Conservation (phyloP, 495 filamentous ascomycete species). For the Penicillium malachiteum region DNA sequence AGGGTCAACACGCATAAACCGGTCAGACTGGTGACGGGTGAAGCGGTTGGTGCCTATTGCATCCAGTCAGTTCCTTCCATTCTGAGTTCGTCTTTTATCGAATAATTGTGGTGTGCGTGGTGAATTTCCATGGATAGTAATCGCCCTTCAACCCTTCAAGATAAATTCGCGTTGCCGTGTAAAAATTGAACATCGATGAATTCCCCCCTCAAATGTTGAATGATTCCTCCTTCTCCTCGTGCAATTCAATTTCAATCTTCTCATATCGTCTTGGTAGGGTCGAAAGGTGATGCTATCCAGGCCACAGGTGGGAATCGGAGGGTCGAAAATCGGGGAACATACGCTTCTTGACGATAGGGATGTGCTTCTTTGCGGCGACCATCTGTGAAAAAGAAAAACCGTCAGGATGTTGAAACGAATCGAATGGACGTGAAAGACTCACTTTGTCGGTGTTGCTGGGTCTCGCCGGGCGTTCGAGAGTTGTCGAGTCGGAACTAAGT, state of each 20-base stretch:
- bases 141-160: slow-evolving; percentile 19
- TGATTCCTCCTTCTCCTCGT: slow-evolving; percentile 13
- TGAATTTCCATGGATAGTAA: slow-evolving; percentile 9
- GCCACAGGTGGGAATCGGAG: slow-evolving; percentile 6
- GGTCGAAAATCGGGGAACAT: slow-evolving; percentile 49
- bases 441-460: slow-evolving; percentile 48
- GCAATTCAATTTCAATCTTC: neutral
- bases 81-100: slow-evolving; percentile 5
- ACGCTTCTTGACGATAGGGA: slow-evolving; percentile 99
- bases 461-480: slow-evolving; percentile 49
- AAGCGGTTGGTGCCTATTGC: slow-evolving; percentile 78
- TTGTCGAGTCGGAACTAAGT: slow-evolving; percentile 49
- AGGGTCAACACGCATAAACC: slow-evolving; percentile 82
- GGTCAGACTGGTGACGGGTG: slow-evolving; percentile 94
- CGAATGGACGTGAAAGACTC: slow-evolving; percentile 19
- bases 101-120: slow-evolving; percentile 1
- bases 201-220: neutral
- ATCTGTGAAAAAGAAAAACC: slow-evolving; percentile 57
- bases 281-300: slow-evolving; percentile 29
- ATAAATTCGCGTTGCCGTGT: neutral
- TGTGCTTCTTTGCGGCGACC: slow-evolving; percentile 97
- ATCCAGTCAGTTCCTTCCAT: slow-evolving; percentile 22
- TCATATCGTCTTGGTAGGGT: slow-evolving; percentile 6
- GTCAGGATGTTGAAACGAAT: slow-evolving; percentile 20
- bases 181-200: neutral